Base-by-base conservation (phyloP, 2,329 filamentous ascomycete species). In the Colletotrichum sp. region DNA sequence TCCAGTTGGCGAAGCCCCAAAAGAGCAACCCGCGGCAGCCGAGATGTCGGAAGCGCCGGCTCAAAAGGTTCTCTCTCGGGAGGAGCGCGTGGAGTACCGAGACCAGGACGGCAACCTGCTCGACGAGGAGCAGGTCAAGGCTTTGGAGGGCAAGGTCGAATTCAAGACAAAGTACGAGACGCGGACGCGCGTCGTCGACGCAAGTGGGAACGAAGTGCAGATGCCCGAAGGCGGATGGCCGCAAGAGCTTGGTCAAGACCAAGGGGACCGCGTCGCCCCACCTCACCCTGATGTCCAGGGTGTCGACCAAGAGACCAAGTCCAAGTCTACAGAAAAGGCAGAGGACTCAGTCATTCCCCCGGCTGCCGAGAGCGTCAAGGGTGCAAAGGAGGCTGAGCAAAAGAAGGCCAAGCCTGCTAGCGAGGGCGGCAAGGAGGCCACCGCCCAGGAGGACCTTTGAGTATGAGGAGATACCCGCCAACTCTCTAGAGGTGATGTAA, bases 161-260 rank as follows among this genome's bases (percentile, higher is more conserved):
- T 98, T 99, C 86, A 93, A 97, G 86, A 98, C 97, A 15, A 93
- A 93, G 77, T 98, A 98, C 82, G 96, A 98, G 87, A 98, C 96
- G n/a, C 91, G 94, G 76, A 98, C 95, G 11, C 93, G 95, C 72
- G 84, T 98, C 70, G 88, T 98, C 54, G 95, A 98, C 83, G 90
- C 90, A 66, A 83, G 91, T 57, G 97, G 96, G 73, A 95, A 96
- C 77, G 94, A 97, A 80, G 84, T 98, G n/a, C 82, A 82, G 13
- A 78, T 83, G 38, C 85, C 86, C 16, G 81, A 83, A 29, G 87
- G 84, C 51, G 86, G 82, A 27, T 82, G 79, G 82, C 80, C 80
- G 18, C 79, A 84, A 63, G 72, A 72, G 58, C 59, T 27, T 34
- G 59, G 29, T 61, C 71, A 65, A 51, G 80, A 82, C 33, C 78